Evolutionary conservation across 805 yeast genomes (phyloP), one percentile per base, ranked within the genome.

Genomic region (Pichia occidentalis): DNA sequence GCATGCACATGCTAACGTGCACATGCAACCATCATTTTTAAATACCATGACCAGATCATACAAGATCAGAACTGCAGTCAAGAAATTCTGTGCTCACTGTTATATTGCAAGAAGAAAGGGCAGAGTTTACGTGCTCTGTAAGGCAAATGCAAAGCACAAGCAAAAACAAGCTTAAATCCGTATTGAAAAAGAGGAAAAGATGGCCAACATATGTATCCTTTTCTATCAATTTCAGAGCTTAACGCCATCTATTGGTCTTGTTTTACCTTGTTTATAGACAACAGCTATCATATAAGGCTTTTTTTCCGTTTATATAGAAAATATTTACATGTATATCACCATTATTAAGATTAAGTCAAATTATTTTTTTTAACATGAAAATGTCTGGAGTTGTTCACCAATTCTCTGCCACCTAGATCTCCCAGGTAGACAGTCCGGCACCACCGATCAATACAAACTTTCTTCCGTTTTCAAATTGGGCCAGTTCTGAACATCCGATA

Each of bases 71-170:
- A 78, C 97, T 5, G 75, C 97, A 1, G 95, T 92, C 39, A 88
- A 88, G 68, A 92, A 85, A 68, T 82, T 85, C 63, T 92, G 98
- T 61, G 71, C 80, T 26, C 92, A 85, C 59, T 92, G 98, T 60
- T 83, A 81, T 51, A 75, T 85, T 63, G 96, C 92, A 9, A 82
- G 94, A 63, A 81, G 97, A 63, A 92, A 88, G 64, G 98, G 98
- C 29, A 73, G 92, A 53, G 90, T 88, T 10, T 86, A 85, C 48
- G 95, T 92, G 27, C 80, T 85, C 57, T 90, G 98, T 70, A 92
- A 88, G 60, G 70, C 92, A 33, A 85, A 88, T 59, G 86, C 87
- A 46, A 86, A 85, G 59, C 97, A 88, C 63, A 88, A 88, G 64
- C 97, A 88, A 63, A 85, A 95, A 61, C 95, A 85, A 61, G 85